Conservation (phyloP, 225 moss, liverwort and hornwort species). For the Pseudoscleropodium purum region DNA sequence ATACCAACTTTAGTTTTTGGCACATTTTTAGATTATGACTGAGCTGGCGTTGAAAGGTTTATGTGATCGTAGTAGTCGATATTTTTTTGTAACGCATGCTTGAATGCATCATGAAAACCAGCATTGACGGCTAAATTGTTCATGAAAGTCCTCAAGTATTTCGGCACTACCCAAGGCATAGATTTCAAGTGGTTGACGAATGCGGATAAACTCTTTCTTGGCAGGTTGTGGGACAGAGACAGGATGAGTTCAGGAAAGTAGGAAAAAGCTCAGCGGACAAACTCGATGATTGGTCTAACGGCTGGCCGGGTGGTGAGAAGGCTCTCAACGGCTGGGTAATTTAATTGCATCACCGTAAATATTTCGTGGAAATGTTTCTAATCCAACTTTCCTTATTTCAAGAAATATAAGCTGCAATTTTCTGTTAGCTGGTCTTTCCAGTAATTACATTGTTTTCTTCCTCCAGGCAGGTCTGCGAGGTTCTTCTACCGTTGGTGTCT, state of each 20-base stretch:
- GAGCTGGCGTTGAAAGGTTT: background rate
- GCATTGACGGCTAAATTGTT: background rate
- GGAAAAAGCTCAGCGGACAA: slow-evolving; percentile 35
- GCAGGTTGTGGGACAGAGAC: slow-evolving; percentile 18
- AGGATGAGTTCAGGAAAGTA: slow-evolving; percentile 11
- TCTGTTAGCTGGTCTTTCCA: background rate
- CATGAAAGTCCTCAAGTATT: background rate
- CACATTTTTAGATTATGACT: background rate
- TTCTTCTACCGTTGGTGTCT: background rate
- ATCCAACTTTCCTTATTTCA: background rate
- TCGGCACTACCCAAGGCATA: background rate
- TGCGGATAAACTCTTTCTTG: background rate
- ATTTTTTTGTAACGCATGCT: background rate
- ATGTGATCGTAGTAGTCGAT: background rate
- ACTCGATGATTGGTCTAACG: slow-evolving; percentile 58
- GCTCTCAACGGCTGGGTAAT: slow-evolving; percentile 60
- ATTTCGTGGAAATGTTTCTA: background rate
- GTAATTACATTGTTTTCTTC: background rate
- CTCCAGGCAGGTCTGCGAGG: background rate
- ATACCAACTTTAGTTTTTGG: background rate
- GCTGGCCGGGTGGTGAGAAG: slow-evolving; percentile 67
- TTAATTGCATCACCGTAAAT: background rate
- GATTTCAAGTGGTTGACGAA: background rate
- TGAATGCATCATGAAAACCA: background rate
- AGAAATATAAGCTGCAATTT: background rate